Evolutionary conservation across 495 filamentous ascomycete genomes (phyloP).

Genomic region (Aspergillus sclerotioniger): DNA sequence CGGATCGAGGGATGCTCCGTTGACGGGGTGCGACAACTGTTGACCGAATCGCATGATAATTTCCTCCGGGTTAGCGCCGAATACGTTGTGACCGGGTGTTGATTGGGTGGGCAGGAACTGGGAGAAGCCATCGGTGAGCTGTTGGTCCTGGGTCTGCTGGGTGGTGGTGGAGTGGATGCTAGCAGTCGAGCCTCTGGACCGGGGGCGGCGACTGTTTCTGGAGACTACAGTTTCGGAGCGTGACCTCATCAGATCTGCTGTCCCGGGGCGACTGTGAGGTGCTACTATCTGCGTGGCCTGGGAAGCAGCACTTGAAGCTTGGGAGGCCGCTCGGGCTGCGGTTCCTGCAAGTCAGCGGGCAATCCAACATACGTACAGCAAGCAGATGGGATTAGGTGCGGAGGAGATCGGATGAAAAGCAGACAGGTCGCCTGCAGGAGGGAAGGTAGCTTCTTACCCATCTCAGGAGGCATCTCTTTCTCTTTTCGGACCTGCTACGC

Average conservation of each 20-base stretch:
- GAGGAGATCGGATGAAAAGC: slow-evolving; percentile 3
- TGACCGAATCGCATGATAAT: slow-evolving; percentile 59
- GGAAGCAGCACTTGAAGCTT: slow-evolving; percentile 33
- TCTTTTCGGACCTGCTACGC: slow-evolving; percentile 10
- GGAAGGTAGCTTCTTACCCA: slow-evolving; percentile 27
- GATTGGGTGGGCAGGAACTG: slow-evolving; percentile 56
- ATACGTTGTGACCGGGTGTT: slow-evolving; percentile 47
- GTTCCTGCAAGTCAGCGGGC: slow-evolving; percentile 18
- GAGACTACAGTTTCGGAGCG: slow-evolving; percentile 61
- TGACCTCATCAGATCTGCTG: slow-evolving; percentile 48
- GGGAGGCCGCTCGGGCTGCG: slow-evolving; percentile 30
- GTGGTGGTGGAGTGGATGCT: slow-evolving; percentile 70
- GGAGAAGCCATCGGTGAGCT: slow-evolving; percentile 47
- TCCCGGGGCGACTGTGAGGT: slow-evolving; percentile 44
- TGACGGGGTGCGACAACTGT: slow-evolving; percentile 53
- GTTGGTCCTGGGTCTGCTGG: slow-evolving; percentile 64
- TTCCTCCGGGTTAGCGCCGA: slow-evolving; percentile 58
- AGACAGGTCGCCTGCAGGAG: slow-evolving; percentile 8
- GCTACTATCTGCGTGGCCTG: slow-evolving; percentile 39
- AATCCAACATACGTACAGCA: background rate
- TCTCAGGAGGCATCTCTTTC: slow-evolving; percentile 30
- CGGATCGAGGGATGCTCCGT: slow-evolving; percentile 50
- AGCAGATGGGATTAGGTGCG: background rate
- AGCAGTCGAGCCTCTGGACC: slow-evolving; percentile 82
- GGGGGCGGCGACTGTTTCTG: slow-evolving; percentile 61